Evolutionary conservation across 306 rosid genomes (phyloP), one percentile per base, ranked within the genome.

Genomic region (Glycine latifolia): DNA sequence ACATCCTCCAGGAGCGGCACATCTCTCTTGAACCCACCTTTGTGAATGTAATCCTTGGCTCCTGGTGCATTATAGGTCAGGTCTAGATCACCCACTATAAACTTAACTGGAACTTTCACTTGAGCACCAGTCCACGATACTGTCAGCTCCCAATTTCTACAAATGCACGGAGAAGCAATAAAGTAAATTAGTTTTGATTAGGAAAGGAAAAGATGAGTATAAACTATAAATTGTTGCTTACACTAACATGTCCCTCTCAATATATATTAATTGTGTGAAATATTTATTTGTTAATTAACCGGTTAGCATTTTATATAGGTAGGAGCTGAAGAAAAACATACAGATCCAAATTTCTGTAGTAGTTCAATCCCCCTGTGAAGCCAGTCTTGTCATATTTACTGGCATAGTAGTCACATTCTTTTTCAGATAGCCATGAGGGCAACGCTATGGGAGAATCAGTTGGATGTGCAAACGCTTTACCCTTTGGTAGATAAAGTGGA

Each of bases 141-240:
- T 47, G 83, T 86, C 4, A 92, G 87, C 82, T 95, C 97, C 97
- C 98, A 92, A 47, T 89, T 95, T 68, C 97, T 94, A 87, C 88
- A 81, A 17, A 33, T 14, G 39, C 55, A 33, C 16, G 3, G 58
- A 6, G 1, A 74, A 37, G 0, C 82, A 37, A 33, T 75, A 14
- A 10, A 12, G 6, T 54, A 52, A 54, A 26, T 65, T 4, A 37
- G 58, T 41, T 54, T 56, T 39, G 31, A 26, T 52, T 14, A 52
- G 31, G 20, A 62, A 60, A 26, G 14, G 13, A 37, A n/a, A 31
- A 37, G 6, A 3, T 35, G 1, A 26, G 11, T 10, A 15, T 33
- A 48, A 62, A 35, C 60, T 47, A 26, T 26, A 26, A 26, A 26
- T 26, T 1, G 2, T 2, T 26, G 31, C 31, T 26, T 26, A 26